Conservation (phyloP, 768 basidiomycete species). For the Amanita brunnescens region DNA sequence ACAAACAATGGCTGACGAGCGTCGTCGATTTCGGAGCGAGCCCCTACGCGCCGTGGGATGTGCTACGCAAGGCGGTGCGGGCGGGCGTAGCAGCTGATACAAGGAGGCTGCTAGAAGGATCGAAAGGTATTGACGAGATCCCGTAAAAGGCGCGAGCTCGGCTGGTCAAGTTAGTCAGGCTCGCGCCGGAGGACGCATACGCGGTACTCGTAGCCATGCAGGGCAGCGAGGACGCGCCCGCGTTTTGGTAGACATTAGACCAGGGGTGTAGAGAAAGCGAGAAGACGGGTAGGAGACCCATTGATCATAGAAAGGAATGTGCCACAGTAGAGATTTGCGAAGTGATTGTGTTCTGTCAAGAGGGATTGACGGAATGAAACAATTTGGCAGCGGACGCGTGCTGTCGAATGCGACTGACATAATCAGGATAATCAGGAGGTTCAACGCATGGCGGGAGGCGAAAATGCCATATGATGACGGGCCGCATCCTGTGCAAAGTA, state of each 20-base stretch:
- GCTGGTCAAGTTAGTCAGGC: slow-evolving; percentile 56
- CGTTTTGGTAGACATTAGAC: slow-evolving; percentile 70
- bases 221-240: slow-evolving; percentile 45
- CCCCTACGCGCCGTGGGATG: slow-evolving; percentile 60
- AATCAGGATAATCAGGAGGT: slow-evolving; percentile 68
- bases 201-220: slow-evolving; percentile 39
- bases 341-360: slow-evolving; percentile 68
- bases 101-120: slow-evolving; percentile 53
- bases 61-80: slow-evolving; percentile 51
- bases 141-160: slow-evolving; percentile 49
- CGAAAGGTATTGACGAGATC: slow-evolving; percentile 47
- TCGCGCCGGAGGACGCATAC: slow-evolving; percentile 52
- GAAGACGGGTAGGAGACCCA: slow-evolving; percentile 55
- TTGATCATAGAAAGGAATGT: slow-evolving; percentile 68
- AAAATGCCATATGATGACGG: slow-evolving; percentile 51
- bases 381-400: slow-evolving; percentile 59
- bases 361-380: slow-evolving; percentile 28
- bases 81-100: slow-evolving; percentile 45
- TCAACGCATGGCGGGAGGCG: slow-evolving; percentile 59
- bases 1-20: slow-evolving; percentile 30
- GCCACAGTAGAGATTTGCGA: slow-evolving; percentile 74
- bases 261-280: slow-evolving; percentile 46
- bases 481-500: background rate
- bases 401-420: slow-evolving; percentile 71
- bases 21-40: slow-evolving; percentile 47